Percentiles rank a stretch among this genome's conserved stretches.
phyloP scores from a whole-genome alignment of 345 rosid genomes.

The Gossypium raimondii region DNA sequence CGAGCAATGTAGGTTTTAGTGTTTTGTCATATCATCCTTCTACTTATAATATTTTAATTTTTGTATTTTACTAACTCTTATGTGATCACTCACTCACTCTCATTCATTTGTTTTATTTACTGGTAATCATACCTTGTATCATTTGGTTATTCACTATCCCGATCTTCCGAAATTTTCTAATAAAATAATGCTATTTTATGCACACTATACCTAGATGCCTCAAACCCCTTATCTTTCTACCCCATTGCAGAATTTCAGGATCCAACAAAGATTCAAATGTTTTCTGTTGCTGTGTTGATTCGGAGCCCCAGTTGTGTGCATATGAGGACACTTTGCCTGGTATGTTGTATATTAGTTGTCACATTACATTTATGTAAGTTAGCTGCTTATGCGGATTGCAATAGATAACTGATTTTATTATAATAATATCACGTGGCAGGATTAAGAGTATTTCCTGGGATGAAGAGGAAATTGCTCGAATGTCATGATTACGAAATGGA shows the following conservation, averaged over 20 bases:
- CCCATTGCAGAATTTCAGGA: slow-evolving; percentile 51
- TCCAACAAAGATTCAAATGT: slow-evolving; percentile 35
- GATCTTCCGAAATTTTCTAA: not conserved
- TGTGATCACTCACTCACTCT: not conserved
- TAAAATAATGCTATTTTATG: not conserved
- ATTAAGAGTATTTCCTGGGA: slow-evolving; percentile 61
- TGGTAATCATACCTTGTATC: not conserved
- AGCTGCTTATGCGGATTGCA: not conserved
- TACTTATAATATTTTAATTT: not conserved
- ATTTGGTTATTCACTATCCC: not conserved
- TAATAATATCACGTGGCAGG: slow-evolving; percentile 37
- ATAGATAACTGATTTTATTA: not conserved
- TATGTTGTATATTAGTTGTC: slow-evolving; percentile 20
- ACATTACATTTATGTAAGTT: not conserved
- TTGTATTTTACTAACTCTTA: not conserved
- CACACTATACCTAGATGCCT: not conserved
- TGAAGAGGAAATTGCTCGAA: slow-evolving; percentile 60
- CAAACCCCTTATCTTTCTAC: not conserved
- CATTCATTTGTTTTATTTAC: not conserved
- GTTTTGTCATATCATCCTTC: not conserved
- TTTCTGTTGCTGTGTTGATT: slow-evolving; percentile 56
- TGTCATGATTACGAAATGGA: slow-evolving; percentile 36
- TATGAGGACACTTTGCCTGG: slow-evolving; percentile 67
- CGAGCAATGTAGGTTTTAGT: not conserved
- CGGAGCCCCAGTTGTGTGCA: slow-evolving; percentile 39